Base-by-base conservation (phyloP, 257 asterid species). In the Petunia axillaris region DNA sequence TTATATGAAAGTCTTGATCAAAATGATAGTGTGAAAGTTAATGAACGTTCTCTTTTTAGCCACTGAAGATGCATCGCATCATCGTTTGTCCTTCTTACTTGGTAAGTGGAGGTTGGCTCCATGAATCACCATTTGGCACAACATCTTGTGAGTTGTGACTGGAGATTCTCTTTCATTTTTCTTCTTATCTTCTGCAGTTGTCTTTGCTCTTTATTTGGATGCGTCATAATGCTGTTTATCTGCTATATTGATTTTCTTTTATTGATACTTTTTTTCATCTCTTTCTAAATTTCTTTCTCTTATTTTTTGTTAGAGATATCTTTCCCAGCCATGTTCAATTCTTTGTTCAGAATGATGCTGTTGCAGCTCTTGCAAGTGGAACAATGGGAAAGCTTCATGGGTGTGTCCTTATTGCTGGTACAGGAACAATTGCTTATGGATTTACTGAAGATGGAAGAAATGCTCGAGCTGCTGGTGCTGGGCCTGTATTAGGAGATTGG, bases 391-490 rank as follows among this genome's bases (percentile, higher is more conserved):
- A 89, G 85, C 93, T 92, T 64, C 93, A 93, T 64, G 97, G 98
- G 35, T 93, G 98, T 80, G 97, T 93, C 80, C 91, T 93, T 75
- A 93, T 93, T 84, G 97, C 97, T 67, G 96, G 97, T 81, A 93
- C 97, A 37, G 98, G 98, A 9, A 93, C 96, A 83, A 93, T 93
- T 83, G 92, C 98, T 65, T 93, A 88, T 77, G 97, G 98, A 8
- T 91, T 88, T 83, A 89, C 94, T 0, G 97, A 93, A 88, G 97
- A 93, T 83, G 97, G 97, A 59, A 90, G 96, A 82, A 89, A 93
- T 85, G 97, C 98, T 71, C 90, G 96, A 59, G 97, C 98, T 79
- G 90, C 97, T 16, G 98, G 98, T 81, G 98, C 98, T 7, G 98
- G 98, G 16, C 98, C 97, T 50, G 80, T 91, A 79, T 91, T 93